A percentile compares a stretch with the other conserved stretches of the same genome.
Evolutionary conservation across 306 rosid genomes (phyloP).

Genomic region (Trifolium repens): DNA sequence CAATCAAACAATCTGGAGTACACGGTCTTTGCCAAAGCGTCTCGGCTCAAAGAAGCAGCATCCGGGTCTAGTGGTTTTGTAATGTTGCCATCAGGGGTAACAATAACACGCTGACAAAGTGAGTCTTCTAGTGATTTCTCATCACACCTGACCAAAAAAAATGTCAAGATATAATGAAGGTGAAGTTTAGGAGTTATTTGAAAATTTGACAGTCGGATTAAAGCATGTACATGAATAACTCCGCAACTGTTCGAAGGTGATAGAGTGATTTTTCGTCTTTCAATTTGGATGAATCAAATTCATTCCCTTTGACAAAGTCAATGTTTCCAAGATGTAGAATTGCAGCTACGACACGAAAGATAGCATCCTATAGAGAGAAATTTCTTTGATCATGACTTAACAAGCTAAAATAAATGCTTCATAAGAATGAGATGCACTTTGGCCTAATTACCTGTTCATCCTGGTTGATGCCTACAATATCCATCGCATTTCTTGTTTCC

Average conservation of each 20-base stretch:
- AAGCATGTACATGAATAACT: constrained; percentile 67
- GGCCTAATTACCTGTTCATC: constrained; percentile 73
- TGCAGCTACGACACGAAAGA: constrained; percentile 84
- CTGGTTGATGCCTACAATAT: constrained; percentile 81
- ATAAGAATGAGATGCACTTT: constrained; percentile 26
- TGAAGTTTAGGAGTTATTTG: constrained; percentile 11
- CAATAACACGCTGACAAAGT: constrained; percentile 87
- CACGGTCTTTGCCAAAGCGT: constrained; percentile 82
- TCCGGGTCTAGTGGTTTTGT: constrained; percentile 76
- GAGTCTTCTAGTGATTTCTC: constrained; percentile 74
- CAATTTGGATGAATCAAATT: constrained; percentile 74
- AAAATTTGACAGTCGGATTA: constrained; percentile 29
- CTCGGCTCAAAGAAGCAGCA: constrained; percentile 78
- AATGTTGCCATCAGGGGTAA: constrained; percentile 88
- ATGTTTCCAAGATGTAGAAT: constrained; percentile 90
- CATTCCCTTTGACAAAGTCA: constrained; percentile 74
- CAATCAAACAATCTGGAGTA: constrained; percentile 83
- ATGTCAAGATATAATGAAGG: constrained; percentile 32
- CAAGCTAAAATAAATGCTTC: constrained; percentile 27
- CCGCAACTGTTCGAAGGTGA: constrained; percentile 78
- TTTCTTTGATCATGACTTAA: constrained; percentile 32
- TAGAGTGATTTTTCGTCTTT: constrained; percentile 73
- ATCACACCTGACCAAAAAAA: constrained; percentile 64
- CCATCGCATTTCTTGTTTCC: constrained; percentile 91
- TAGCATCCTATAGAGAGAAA: constrained; percentile 65